Evolutionary conservation across 2,329 filamentous ascomycete genomes (phyloP), one percentile per base, ranked within the genome.

Genomic region (Zasmidium citrigriseum): DNA sequence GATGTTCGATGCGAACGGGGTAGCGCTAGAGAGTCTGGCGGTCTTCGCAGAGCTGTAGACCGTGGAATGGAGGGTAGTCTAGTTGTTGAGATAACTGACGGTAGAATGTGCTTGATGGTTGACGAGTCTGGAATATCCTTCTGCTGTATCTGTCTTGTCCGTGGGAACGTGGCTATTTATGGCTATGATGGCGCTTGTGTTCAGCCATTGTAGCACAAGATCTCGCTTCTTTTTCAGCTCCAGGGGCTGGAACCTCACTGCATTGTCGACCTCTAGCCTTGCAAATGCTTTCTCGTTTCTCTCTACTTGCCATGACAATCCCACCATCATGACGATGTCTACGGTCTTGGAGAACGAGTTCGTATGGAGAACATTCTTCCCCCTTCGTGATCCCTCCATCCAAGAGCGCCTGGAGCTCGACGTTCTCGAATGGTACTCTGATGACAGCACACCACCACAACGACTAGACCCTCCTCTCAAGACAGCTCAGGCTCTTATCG

Each of bases 1-100:
- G 55, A 60, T 72, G 55, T 70, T 72, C 50, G 63, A 64, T 50
- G 53, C 63, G 7, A 68, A 72, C 50, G 75, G 73, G 51, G 70
- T 54, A 34, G 62, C 64, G 12, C 34, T 61, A 45, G 59, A 52
- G 38, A 63, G 62, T 50, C 23, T 67, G 27, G 54, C 53, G 11
- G 60, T 67, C 4, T 64, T 66, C 54, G 52, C 45, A 25, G 51
- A 55, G 16, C 25, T 64, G 25, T 61, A 41, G 34, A n/a, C n/a
- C n/a, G 34, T n/a, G 5, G 34, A 7, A 34, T 34, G 27, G 14
- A 34, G 27, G 27, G 27, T 14, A 34, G 27, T 34, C 27, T 34
- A 34, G 27, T 34, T 34, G 27, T 34, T 7, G 7, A 34, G 27
- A 7, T 7, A 34, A 34, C 27, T 34, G 27, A 7, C 14, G 14